Evolutionary conservation across 1,284 basidiomycete genomes (phyloP), one percentile per base, ranked within the genome.

Genomic region (Boletus sp.): DNA sequence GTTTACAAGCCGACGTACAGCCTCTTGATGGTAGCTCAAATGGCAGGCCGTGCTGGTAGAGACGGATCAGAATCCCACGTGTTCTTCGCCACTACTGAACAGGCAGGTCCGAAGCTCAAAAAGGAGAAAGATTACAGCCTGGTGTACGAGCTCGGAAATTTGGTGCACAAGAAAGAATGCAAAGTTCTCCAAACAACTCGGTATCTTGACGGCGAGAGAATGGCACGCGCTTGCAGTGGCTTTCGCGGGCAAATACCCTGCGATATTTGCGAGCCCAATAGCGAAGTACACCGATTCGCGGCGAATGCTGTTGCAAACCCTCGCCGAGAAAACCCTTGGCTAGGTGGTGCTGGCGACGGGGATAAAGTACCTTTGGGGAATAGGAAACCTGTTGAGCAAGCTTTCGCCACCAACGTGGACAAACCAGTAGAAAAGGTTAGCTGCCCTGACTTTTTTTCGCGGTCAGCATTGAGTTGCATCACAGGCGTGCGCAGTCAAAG

Each of bases 11-110:
- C 37, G 2, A 30, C 47, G 16, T 56, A 48, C 33, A 48, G 54
- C 54, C 44, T 55, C 33, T 9, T 6, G 19, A 28, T 23, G 33
- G 27, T 11, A 0, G n/a, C 6, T 30, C 47, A 56, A 25, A 50
- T 56, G 47, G 35, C 28, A 21, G 47, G 55, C 27, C 25, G 35
- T 30, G 59, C 59, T 2, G 49, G 60, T 2, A 61, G 60, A 23
- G 59, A 61, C 3, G 59, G 52, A 3, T n/a, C 10, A 4, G 40
- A 40, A 37, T 61, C 52, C 2, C 60, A 61, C 19, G 28, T 38
- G 2, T 61, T 61, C 48, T 61, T 61, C 4, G 27, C 27, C 19
- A 49, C 51, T 35, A 6, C 54, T 4, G 1, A 47, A 23, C 33
- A 8, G 44, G 7, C 31, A n/a, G 54, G 33, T n/a, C 33, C 44